Conservation (phyloP, 345 rosid genomes). For the Syzygium grande region DNA sequence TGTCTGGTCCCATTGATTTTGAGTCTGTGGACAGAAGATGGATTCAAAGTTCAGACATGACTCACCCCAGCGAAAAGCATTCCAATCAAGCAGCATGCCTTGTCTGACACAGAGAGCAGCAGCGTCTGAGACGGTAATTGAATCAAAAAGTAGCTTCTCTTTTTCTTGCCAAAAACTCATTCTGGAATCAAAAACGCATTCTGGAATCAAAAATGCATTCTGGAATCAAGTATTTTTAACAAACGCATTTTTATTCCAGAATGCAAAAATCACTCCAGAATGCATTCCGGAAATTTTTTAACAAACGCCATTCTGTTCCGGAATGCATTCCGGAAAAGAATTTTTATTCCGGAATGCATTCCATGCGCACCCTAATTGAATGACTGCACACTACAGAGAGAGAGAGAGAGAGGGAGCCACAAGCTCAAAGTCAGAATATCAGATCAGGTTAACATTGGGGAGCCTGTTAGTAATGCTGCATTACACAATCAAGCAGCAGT, state of each 20-base stretch:
- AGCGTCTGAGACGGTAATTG: constrained; percentile 88
- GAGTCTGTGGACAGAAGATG: not conserved
- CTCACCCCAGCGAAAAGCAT: constrained; percentile 98
- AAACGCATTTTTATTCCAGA: too few species aligned
- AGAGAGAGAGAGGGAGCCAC: not conserved
- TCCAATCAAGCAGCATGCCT: constrained; percentile 89
- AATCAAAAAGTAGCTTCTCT: too few species aligned
- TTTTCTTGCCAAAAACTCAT: too few species aligned
- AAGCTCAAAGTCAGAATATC: constrained; percentile 10
- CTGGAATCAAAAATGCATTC: too few species aligned
- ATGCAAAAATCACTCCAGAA: too few species aligned
- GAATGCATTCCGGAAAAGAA: too few species aligned
- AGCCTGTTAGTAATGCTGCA: not conserved
- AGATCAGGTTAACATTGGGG: not conserved
- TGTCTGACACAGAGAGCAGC: constrained; percentile 90
- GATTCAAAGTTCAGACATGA: not conserved
- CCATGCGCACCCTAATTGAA: too few species aligned
- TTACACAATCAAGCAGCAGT: not conserved
- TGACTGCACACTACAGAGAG: constrained; percentile 77
- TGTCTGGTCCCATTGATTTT: not conserved
- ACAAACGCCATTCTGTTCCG: too few species aligned
- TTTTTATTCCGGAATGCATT: too few species aligned
- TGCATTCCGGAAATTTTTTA: too few species aligned
- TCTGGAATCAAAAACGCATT: too few species aligned
- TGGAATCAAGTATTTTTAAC: too few species aligned